phyloP scores from a whole-genome alignment of 176 grass and related monocot genomes.

The Musa acuminata region DNA sequence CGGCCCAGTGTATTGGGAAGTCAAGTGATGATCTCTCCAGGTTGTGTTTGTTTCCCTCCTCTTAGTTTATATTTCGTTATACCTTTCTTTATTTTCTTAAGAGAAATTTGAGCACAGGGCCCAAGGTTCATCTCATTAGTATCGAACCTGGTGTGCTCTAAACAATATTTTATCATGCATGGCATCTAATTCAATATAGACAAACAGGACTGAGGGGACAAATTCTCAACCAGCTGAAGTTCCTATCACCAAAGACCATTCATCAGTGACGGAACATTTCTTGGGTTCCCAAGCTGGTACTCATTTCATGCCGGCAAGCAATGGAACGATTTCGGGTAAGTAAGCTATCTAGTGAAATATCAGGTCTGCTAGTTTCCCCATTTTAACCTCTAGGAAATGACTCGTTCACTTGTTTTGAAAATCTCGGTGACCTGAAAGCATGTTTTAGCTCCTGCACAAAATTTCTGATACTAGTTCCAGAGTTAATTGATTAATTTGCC shows the following conservation, averaged over 20 bases:
- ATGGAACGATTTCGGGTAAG: not conserved
- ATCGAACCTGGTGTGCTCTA: not conserved
- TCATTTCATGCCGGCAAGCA: not conserved
- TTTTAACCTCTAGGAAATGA: not conserved
- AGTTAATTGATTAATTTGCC: not conserved
- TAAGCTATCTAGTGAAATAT: not conserved
- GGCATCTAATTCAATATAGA: not conserved
- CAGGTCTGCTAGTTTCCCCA: not conserved
- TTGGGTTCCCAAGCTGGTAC: not conserved
- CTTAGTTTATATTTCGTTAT: not conserved
- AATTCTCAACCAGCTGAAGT: not conserved
- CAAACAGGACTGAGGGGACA: not conserved
- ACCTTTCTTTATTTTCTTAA: not conserved
- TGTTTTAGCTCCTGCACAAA: not conserved
- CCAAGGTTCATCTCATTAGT: not conserved
- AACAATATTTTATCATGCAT: not conserved
- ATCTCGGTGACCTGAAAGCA: not conserved
- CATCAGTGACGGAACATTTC: not conserved
- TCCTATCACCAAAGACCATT: not conserved
- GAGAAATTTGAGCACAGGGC: not conserved
- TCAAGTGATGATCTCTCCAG: not conserved
- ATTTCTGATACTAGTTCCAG: not conserved
- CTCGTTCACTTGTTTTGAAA: not conserved
- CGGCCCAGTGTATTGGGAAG: not conserved
- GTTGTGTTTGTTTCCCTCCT: not conserved